Conservation (phyloP, 2,329 filamentous ascomycete species). For the Triangularia setosa region DNA sequence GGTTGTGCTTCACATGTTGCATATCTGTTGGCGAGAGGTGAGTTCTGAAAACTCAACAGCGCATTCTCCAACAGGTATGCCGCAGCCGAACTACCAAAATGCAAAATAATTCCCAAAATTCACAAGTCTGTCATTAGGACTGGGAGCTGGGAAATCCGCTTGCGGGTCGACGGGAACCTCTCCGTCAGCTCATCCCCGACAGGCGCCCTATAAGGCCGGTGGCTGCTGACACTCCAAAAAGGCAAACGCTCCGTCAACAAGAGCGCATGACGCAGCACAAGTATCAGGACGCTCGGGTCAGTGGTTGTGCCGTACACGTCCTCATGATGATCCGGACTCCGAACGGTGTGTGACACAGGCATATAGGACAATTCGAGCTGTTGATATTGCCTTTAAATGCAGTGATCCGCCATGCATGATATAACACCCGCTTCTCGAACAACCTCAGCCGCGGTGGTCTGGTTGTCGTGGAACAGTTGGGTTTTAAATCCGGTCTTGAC, state of each 20-base stretch:
- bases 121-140: neutral
- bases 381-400: neutral
- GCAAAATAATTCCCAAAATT: neutral
- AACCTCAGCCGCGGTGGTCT: neutral
- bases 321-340: neutral
- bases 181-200: conserved; percentile 12
- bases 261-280: neutral
- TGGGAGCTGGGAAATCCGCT: neutral
- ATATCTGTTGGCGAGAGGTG: neutral
- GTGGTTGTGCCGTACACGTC: neutral
- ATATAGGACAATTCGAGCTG: neutral
- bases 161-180: conserved; percentile 18
- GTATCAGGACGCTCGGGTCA: neutral
- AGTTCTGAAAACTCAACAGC: neutral
- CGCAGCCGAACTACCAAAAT: neutral
- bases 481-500: neutral
- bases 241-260: neutral
- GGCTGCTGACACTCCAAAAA: conserved; percentile 1
- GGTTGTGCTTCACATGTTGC: neutral
- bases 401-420: neutral
- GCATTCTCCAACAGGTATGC: neutral
- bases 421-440: neutral
- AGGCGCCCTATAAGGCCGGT: conserved; percentile 12
- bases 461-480: neutral
- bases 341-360: neutral